A percentile compares a stretch with the other conserved stretches of the same genome.
phyloP scores from a whole-genome alignment of 2,329 filamentous ascomycete species.

The Penicillium sp. region DNA sequence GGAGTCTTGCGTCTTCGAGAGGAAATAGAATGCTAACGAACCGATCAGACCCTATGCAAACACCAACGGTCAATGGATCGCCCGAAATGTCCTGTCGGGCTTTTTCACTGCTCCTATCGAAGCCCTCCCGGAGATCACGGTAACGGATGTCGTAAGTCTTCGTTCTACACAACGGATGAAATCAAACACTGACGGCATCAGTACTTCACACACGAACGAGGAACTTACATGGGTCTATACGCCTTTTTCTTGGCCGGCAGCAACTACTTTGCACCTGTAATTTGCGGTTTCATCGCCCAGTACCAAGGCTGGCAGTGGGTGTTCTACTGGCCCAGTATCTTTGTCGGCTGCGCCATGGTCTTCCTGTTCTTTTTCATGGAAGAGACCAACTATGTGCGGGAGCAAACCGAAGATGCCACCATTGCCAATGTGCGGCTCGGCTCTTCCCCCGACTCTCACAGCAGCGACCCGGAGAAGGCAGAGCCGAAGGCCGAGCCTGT shows the following conservation, averaged over 20 bases:
- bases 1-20: not conserved
- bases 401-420: conserved; percentile 11
- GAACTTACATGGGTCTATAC: conserved; percentile 42
- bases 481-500: conserved; percentile 5
- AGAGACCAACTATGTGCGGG: conserved; percentile 52
- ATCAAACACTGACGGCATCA: conserved; percentile 9
- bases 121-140: conserved; percentile 41
- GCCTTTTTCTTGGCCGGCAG: conserved; percentile 42
- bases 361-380: conserved; percentile 57
- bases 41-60: conserved; percentile 29
- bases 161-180: not conserved
- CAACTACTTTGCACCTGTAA: conserved; percentile 46
- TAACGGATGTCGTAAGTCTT: conserved; percentile 42
- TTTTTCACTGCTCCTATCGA: conserved; percentile 45
- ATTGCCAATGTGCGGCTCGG: conserved; percentile 2
- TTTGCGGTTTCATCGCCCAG: conserved; percentile 49
- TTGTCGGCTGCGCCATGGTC: conserved; percentile 45
- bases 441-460: conserved; percentile 10
- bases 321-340: conserved; percentile 54
- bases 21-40: not conserved
- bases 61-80: conserved; percentile 41
- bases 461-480: conserved; percentile 21
- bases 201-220: conserved; percentile 45
- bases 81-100: conserved; percentile 36
- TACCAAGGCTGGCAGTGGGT: conserved; percentile 50